Evolutionary conservation across 2,329 filamentous ascomycete genomes (phyloP).

Genomic region (Aspergillus persii): DNA sequence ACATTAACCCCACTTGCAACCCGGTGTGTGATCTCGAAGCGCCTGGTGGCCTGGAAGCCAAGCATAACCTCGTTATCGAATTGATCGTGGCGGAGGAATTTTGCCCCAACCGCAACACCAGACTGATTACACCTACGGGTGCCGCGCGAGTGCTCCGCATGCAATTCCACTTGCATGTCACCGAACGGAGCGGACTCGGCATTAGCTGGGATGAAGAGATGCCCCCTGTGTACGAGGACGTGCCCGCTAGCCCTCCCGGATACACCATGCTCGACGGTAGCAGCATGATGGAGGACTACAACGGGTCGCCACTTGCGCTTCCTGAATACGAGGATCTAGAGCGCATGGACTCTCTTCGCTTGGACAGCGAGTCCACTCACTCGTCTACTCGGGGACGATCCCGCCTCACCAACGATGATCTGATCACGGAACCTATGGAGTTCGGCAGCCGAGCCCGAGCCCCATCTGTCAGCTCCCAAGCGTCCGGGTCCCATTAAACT

Average conservation of each 20-base stretch:
- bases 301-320: conserved; percentile 40
- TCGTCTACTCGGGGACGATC: conserved; percentile 29
- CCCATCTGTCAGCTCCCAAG: conserved; percentile 12
- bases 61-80: conserved; percentile 84
- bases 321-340: conserved; percentile 50
- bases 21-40: conserved; percentile 77
- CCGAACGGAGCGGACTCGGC: conserved; percentile 79
- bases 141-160: conserved; percentile 88
- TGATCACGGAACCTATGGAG: conserved; percentile 18
- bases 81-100: conserved; percentile 94
- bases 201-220: conserved; percentile 97
- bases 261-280: conserved; percentile 52
- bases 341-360: conserved; percentile 37
- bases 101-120: conserved; percentile 65
- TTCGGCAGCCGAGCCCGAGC: conserved; percentile 12
- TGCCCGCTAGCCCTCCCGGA: conserved; percentile 77
- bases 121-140: conserved; percentile 79
- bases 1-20: conserved; percentile 59
- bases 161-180: conserved; percentile 81
- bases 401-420: conserved; percentile 34
- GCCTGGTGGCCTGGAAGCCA: conserved; percentile 71
- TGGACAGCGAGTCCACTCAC: conserved; percentile 32
- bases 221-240: conserved; percentile 90
- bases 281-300: conserved; percentile 47
- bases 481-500: conserved; percentile 6